These are phyloP conservation scores for Alternaria hordeiaustralica DNA, from an alignment of 2,329 filamentous ascomycete species.

Conservation along the genomic window DNA sequence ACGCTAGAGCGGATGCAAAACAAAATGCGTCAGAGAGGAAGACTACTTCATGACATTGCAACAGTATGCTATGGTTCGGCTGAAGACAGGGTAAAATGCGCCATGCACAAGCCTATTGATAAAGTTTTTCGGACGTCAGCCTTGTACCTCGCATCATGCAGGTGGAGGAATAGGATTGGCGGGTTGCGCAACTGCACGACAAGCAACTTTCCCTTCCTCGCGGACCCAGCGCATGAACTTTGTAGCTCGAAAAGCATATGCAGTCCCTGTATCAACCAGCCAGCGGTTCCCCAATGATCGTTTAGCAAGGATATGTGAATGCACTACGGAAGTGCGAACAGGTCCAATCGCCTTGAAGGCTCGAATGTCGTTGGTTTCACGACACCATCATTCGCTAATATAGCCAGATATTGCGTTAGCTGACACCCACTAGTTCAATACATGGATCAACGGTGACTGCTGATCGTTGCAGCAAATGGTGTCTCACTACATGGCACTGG, in stretches of 20 bases:
- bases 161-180: not conserved
- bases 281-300: not conserved
- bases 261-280: not conserved
- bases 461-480: conserved; percentile 2
- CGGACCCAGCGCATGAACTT: not conserved
- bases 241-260: not conserved
- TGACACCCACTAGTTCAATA: not conserved
- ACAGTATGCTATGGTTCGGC: not conserved
- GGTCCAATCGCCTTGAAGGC: not conserved
- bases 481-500: not conserved
- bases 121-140: not conserved
- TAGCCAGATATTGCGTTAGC: not conserved
- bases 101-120: not conserved
- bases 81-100: not conserved
- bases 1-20: not conserved
- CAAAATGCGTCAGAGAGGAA: not conserved
- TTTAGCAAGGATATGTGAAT: not conserved
- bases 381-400: not conserved
- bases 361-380: not conserved
- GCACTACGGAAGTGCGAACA: conserved; percentile 1
- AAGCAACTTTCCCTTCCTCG: not conserved
- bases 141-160: not conserved
- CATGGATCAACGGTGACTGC: not conserved
- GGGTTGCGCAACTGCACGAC: not conserved
- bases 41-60: not conserved